These are phyloP conservation scores for Dendrobium officinale DNA, from an alignment of 106 monocot species.

Conservation along the genomic window DNA sequence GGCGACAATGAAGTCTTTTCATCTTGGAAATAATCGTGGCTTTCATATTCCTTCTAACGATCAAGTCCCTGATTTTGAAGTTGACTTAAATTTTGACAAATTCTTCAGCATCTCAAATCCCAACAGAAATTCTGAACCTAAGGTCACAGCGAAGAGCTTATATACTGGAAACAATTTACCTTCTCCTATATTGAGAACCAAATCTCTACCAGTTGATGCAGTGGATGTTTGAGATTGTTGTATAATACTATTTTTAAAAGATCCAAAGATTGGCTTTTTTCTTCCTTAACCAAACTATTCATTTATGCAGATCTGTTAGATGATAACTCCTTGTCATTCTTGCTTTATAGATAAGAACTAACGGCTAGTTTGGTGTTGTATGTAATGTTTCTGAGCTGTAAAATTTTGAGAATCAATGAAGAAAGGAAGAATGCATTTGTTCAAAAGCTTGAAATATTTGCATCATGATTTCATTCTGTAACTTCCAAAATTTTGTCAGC, in stretches of 20 bases:
- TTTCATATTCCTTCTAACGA: conserved; percentile 2
- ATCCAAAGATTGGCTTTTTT: neutral
- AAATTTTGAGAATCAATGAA: neutral
- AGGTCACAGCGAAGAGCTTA: conserved; percentile 27
- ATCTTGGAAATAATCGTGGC: conserved; percentile 5
- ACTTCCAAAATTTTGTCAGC: too few relatives aligned
- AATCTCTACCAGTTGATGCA: conserved; percentile 43
- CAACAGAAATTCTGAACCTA: neutral
- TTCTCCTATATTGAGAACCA: conserved; percentile 25
- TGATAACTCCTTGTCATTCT: too few relatives aligned
- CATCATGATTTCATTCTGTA: neutral
- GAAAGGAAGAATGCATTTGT: too few relatives aligned
- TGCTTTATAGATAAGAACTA: too few relatives aligned
- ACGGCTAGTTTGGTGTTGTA: too few relatives aligned
- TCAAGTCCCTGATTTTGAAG: neutral
- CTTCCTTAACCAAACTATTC: neutral
- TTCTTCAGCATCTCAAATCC: neutral
- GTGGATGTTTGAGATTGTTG: conserved; percentile 27
- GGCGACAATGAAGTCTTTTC: conserved; percentile 15
- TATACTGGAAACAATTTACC: conserved; percentile 17
- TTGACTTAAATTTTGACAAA: neutral
- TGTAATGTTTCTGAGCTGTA: neutral
- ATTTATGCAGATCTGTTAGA: neutral
- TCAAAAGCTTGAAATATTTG: too few relatives aligned
- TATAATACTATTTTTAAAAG: neutral